Base-by-base conservation (phyloP, 176 grass and related monocot genomes). In the Aegilops sharonensis region DNA sequence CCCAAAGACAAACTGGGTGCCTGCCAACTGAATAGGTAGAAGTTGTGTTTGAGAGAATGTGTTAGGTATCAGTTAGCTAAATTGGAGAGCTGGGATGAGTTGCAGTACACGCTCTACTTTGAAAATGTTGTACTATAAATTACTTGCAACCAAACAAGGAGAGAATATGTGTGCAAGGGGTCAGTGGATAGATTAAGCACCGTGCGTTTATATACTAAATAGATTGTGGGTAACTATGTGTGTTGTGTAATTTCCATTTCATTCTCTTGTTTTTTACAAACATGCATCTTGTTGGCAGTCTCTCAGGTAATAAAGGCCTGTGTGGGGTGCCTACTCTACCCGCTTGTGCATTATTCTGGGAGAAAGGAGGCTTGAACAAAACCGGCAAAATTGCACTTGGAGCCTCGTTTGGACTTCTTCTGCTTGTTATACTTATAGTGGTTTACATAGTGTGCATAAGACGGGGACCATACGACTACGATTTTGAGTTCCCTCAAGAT, bases 401-500 rank as follows among this genome's bases (percentile, higher is more conserved):
- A 75, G 92, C 92, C 62, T 99, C 97, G 1, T 90, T 89, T 76
- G 92, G 85, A 39, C 86, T 96, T 87, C 15, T 96, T 83, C 42
- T 96, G 35, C 72, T 99, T 23, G 82, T 95, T n/a, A 68, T 92
- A 75, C 85, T 94, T 70, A 90, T 96, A 64, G 87, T 91, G 71
- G 91, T 91, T 50, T 99, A 96, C 86, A 92, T 99, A 69, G 72
- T 96, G 75, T 99, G 92, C 85, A 82, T 99, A 68, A 90, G 92
- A 84, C 89, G 94, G 48, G 88, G 88, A 72, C 85, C 85, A 6
- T 89, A 96, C 12, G 92, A 96, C 68, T 99, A 99, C 20, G 94
- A 99, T 83, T 99, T 99, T 90, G 97, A 96, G 57, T 96, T 99
- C 85, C 97, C 94, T 85, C 97, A 94, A 90, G 94, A 96, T 92